These are phyloP conservation scores for Aschersonia sp. DNA, from an alignment of 2,329 filamentous ascomycete genomes.

Conservation along the genomic window DNA sequence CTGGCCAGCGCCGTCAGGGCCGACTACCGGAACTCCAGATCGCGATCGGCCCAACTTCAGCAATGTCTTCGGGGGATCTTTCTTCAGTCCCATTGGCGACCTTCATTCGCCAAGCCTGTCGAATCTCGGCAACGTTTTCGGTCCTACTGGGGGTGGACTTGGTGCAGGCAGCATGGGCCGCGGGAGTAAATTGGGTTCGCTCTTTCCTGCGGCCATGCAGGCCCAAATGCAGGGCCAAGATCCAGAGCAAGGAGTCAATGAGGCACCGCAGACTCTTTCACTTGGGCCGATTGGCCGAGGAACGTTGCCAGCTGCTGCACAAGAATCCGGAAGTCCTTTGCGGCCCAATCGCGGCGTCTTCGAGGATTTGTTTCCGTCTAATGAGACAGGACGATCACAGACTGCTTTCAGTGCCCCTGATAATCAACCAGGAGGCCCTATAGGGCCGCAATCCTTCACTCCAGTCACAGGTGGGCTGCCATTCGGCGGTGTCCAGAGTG, in stretches of 20 bases:
- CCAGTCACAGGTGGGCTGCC: constrained; percentile 19
- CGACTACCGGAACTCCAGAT: constrained; percentile 53
- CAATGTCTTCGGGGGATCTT: constrained; percentile 58
- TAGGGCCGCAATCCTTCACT: constrained; percentile 19
- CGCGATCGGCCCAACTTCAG: constrained; percentile 42
- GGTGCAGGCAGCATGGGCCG: constrained; percentile 55
- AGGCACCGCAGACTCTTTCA: constrained; percentile 41
- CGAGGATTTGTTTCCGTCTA: constrained; percentile 35
- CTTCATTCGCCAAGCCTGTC: constrained; percentile 60
- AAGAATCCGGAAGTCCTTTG: constrained; percentile 46
- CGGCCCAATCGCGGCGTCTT: constrained; percentile 38
- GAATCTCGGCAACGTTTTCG: constrained; percentile 56
- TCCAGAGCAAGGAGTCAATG: constrained; percentile 43
- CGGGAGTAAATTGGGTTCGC: constrained; percentile 67
- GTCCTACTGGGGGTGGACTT: constrained; percentile 39
- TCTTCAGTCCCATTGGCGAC: constrained; percentile 66
- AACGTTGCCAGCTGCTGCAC: constrained; percentile 35
- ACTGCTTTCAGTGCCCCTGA: constrained; percentile 23
- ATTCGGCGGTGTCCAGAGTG: constrained; percentile 20
- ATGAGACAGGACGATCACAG: constrained; percentile 17
- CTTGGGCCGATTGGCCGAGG: constrained; percentile 54
- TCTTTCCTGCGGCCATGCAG: constrained; percentile 84
- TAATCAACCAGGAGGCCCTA: constrained; percentile 17
- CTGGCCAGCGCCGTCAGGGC: constrained; percentile 40
- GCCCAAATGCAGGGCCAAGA: constrained; percentile 72